phyloP scores from a whole-genome alignment of 2,329 filamentous ascomycete species.

The Penicillium glabrum region DNA sequence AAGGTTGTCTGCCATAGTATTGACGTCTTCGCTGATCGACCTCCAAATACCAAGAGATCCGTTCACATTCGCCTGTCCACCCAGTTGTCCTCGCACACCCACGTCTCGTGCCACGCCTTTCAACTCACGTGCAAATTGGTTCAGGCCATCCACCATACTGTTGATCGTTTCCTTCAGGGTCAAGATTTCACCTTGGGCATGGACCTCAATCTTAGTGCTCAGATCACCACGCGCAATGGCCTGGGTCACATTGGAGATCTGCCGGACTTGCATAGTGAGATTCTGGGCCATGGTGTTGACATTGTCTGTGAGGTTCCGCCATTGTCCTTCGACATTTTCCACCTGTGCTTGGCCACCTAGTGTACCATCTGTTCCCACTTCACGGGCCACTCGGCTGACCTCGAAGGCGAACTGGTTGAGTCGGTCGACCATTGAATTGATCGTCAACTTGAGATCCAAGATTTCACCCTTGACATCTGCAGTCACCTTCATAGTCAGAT shows the following conservation, averaged over 20 bases:
- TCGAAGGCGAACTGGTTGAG: constrained; percentile 61
- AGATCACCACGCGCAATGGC: constrained; percentile 91
- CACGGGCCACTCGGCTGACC: constrained; percentile 61
- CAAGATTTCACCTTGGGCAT: constrained; percentile 88
- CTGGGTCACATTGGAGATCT: constrained; percentile 87
- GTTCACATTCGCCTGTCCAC: constrained; percentile 89
- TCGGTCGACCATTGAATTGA: constrained; percentile 64
- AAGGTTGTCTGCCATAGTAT: constrained; percentile 80
- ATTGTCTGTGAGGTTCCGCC: constrained; percentile 63
- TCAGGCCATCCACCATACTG: constrained; percentile 92
- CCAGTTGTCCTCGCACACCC: constrained; percentile 94
- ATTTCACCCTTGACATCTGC: constrained; percentile 91
- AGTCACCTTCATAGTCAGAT: constrained; percentile 89
- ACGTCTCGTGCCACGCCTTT: constrained; percentile 92
- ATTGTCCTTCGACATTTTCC: constrained; percentile 62
- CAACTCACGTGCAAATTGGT: constrained; percentile 90
- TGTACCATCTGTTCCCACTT: constrained; percentile 61
- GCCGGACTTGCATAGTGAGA: constrained; percentile 66
- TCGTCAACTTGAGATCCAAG: constrained; percentile 83
- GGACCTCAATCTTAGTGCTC: constrained; percentile 89
- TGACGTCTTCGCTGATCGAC: constrained; percentile 92
- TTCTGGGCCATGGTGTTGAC: constrained; percentile 65
- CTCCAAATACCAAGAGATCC: constrained; percentile 92
- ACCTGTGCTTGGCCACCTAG: constrained; percentile 61
- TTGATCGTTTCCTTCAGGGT: constrained; percentile 93